Conservation (phyloP, 2,329 filamentous ascomycete species). For the Ilyonectria mors-panacis region DNA sequence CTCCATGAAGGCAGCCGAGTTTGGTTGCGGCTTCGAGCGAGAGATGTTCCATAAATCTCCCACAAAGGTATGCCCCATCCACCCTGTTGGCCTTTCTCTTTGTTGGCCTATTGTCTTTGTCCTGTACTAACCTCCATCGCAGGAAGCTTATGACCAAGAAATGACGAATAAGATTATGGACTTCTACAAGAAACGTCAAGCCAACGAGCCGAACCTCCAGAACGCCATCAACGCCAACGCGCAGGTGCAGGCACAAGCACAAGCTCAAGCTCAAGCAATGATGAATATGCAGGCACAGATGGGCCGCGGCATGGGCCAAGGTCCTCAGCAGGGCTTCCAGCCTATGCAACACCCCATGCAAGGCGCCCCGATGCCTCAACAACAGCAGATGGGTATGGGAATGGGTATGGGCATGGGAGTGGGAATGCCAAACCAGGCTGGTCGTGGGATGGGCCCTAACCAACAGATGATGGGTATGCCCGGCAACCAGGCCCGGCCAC, state of each 20-base stretch:
- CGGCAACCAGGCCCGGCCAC: conserved; percentile 52
- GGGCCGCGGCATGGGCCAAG: conserved; percentile 65
- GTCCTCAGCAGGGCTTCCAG: conserved; percentile 68
- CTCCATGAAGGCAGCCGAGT: conserved; percentile 57
- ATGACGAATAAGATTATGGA: conserved; percentile 64
- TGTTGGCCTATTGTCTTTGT: not conserved
- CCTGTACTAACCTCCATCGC: conserved; percentile 38
- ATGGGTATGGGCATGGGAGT: conserved; percentile 57
- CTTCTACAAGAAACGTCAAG: conserved; percentile 65
- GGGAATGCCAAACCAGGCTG: conserved; percentile 55
- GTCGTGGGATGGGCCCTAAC: conserved; percentile 60
- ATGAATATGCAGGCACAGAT: conserved; percentile 69
- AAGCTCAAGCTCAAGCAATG: conserved; percentile 61
- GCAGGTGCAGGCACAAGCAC: conserved; percentile 58
- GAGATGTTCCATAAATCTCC: conserved; percentile 62
- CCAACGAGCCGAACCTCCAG: conserved; percentile 64
- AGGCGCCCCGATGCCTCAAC: conserved; percentile 63
- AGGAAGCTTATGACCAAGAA: conserved; percentile 67
- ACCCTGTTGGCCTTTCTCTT: not conserved
- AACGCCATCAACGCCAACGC: conserved; percentile 64
- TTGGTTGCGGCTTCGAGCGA: conserved; percentile 64
- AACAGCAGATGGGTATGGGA: conserved; percentile 51
- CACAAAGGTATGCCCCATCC: conserved; percentile 60
- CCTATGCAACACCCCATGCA: conserved; percentile 73
- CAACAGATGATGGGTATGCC: conserved; percentile 59